Evolutionary conservation across 257 asterid genomes (phyloP).

Genomic region (Apocynum venetum): DNA sequence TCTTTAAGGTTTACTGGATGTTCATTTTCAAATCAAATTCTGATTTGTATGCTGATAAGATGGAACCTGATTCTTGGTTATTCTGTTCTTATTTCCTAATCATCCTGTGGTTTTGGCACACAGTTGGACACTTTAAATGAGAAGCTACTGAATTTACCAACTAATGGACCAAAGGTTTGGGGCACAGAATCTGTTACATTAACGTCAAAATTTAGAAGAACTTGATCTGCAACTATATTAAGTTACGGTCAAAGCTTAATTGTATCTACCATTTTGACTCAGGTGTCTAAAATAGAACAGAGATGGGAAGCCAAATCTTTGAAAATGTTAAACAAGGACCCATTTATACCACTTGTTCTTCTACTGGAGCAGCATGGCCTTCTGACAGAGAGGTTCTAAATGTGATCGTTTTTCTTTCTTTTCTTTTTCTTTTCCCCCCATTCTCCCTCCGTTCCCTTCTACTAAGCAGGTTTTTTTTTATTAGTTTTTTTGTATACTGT

Average conservation of each 20-base stretch:
- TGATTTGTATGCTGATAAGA: background rate
- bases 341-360: constrained; percentile 65
- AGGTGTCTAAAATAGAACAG: constrained; percentile 37
- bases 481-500: background rate
- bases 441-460: background rate
- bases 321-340: constrained; percentile 38
- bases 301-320: constrained; percentile 24
- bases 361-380: constrained; percentile 56
- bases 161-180: constrained; percentile 24
- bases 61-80: background rate
- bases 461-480: background rate
- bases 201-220: constrained; percentile 14
- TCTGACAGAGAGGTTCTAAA: constrained; percentile 59
- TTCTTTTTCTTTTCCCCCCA: background rate
- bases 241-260: constrained; percentile 9
- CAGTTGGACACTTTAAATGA: constrained; percentile 92
- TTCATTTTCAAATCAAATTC: background rate
- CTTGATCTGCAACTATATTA: background rate
- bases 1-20: background rate
- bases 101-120: constrained; percentile 22
- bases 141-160: constrained; percentile 45
- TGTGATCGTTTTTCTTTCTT: background rate
- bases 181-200: constrained; percentile 33
- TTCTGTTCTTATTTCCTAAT: constrained; percentile 15
- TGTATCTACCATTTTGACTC: constrained; percentile 19